Conservation (phyloP, 371 early-diverging fungal species). For the Mucor plumbeus region DNA sequence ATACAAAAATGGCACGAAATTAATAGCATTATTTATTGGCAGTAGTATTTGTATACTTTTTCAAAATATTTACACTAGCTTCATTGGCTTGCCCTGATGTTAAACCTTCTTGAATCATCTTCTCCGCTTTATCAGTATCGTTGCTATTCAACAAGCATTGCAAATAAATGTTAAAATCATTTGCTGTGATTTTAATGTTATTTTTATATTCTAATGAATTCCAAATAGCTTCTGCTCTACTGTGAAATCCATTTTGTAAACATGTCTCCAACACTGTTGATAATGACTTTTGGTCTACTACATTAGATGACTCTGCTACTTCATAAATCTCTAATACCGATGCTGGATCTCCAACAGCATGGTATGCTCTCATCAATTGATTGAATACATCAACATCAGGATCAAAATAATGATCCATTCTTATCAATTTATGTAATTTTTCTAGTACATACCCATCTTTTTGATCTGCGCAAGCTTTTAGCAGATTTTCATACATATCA, state of each 20-base stretch:
- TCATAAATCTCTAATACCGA: conserved; percentile 49
- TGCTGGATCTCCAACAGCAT: conserved; percentile 31
- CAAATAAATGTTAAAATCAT: conserved; percentile 43
- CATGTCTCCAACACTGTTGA: conserved; percentile 25
- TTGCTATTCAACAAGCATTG: background rate
- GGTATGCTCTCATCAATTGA: conserved; percentile 49
- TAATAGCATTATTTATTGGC: background rate
- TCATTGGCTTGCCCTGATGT: conserved; percentile 18
- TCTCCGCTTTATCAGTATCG: background rate
- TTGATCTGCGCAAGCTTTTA: conserved; percentile 40
- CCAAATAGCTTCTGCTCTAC: conserved; percentile 29
- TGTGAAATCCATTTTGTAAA: conserved; percentile 13
- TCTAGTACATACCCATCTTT: conserved; percentile 38
- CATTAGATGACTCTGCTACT: conserved; percentile 6
- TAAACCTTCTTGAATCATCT: conserved; percentile 13
- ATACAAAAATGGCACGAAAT: background rate
- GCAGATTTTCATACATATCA: conserved; percentile 42
- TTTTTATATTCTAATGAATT: background rate
- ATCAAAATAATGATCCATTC: conserved; percentile 52
- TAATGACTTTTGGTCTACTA: conserved; percentile 11
- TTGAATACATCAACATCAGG: conserved; percentile 42
- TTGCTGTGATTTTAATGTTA: conserved; percentile 9
- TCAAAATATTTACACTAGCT: conserved; percentile 19
- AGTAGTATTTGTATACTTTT: conserved; percentile 4
- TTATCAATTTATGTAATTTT: conserved; percentile 46